Evolutionary conservation across 176 grass and related monocot genomes (phyloP).

Genomic region (Aegilops longissima): DNA sequence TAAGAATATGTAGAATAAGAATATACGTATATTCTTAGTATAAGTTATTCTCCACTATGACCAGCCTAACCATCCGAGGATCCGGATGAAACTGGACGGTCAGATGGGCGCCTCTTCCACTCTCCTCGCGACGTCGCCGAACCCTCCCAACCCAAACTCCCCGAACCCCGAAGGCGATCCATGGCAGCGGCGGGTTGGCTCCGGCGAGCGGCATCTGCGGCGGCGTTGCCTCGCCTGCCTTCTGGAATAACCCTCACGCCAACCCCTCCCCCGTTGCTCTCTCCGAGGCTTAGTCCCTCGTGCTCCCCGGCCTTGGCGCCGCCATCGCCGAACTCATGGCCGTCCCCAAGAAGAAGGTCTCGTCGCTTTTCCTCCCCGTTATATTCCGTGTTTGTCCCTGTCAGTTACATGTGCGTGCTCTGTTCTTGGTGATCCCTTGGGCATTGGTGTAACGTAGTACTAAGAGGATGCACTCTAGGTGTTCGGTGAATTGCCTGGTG

Average conservation of each 20-base stretch:
- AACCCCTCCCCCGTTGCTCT: not conserved
- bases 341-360: conserved; percentile 84
- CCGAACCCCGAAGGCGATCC: not conserved
- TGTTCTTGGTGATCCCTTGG: not conserved
- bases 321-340: conserved; percentile 66
- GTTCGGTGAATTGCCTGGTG: conserved; percentile 27
- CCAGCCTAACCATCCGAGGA: too few species aligned
- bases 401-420: not conserved
- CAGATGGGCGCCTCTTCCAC: conserved; percentile 3
- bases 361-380: not conserved
- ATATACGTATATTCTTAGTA: too few species aligned
- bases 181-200: conserved; percentile 49
- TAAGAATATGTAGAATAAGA: too few species aligned
- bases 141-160: not conserved
- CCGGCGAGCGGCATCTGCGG: conserved; percentile 38
- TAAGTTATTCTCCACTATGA: too few species aligned
- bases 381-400: not conserved
- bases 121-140: not conserved
- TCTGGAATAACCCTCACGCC: conserved; percentile 17
- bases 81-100: not conserved
- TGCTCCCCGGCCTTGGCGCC: conserved; percentile 37
- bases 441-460: not conserved
- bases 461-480: conserved; percentile 9
- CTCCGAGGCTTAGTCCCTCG: conserved; percentile 9
- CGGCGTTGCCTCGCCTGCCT: conserved; percentile 35